phyloP scores from a whole-genome alignment of 2,329 filamentous ascomycete species.

The Alternaria brassicicola region DNA sequence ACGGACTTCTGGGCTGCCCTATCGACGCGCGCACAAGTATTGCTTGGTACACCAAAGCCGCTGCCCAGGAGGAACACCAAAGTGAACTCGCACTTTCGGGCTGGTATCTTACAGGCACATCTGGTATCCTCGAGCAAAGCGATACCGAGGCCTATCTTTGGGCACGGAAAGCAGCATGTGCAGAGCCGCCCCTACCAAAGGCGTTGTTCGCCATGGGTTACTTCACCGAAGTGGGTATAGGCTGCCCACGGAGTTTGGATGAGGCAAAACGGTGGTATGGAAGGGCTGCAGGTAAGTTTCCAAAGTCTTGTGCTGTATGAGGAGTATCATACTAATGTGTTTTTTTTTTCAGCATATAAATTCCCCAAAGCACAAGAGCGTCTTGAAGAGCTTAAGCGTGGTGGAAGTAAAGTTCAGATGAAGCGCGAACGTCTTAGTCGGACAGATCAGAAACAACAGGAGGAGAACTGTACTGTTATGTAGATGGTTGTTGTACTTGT shows the following conservation, averaged over 20 bases:
- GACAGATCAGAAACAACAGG: slow-evolving; percentile 81
- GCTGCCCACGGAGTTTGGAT: slow-evolving; percentile 81
- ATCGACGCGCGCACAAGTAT: slow-evolving; percentile 87
- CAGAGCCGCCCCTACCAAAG: slow-evolving; percentile 77
- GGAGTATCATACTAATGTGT: slow-evolving; percentile 17
- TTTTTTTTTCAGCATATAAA: slow-evolving; percentile 72
- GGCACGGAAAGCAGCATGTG: slow-evolving; percentile 90
- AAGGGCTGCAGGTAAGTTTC: slow-evolving; percentile 84
- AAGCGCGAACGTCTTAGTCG: slow-evolving; percentile 79
- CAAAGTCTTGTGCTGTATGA: not conserved
- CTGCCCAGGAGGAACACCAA: slow-evolving; percentile 92
- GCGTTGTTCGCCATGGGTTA: slow-evolving; percentile 99
- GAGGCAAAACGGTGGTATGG: slow-evolving; percentile 99
- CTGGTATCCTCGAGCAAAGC: slow-evolving; percentile 85
- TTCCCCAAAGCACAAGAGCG: slow-evolving; percentile 92
- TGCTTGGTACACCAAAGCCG: slow-evolving; percentile 90
- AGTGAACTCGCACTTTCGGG: slow-evolving; percentile 69
- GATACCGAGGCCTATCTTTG: slow-evolving; percentile 97
- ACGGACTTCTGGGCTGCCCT: slow-evolving; percentile 79
- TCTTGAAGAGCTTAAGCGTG: slow-evolving; percentile 87
- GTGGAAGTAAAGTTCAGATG: slow-evolving; percentile 74
- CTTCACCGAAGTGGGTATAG: slow-evolving; percentile 94
- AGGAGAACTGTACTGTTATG: slow-evolving; percentile 89
- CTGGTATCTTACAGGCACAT: slow-evolving; percentile 89
- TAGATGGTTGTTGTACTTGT: slow-evolving; percentile 45